These are phyloP conservation scores for Trichosphaerium sp. DNA, from an alignment of 78 protist genomes.

Conservation along the genomic window DNA sequence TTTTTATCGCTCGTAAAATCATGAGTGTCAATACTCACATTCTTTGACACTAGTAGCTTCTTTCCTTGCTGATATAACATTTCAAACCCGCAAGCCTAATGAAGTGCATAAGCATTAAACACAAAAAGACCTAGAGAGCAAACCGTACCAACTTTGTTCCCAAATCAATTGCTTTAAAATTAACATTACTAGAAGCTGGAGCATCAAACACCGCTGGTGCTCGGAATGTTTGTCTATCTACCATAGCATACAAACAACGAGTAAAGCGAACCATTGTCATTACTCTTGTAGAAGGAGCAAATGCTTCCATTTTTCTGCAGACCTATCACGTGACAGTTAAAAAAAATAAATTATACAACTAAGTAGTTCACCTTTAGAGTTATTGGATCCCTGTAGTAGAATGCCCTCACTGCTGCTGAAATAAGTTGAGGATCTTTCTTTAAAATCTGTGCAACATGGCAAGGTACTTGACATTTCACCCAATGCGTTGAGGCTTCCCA, in stretches of 20 bases:
- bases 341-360: neutral
- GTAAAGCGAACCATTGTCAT: neutral
- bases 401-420: conserved; percentile 7
- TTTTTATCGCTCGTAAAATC: conserved; percentile 10
- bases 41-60: too few species aligned
- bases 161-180: too few species aligned
- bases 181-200: too few species aligned
- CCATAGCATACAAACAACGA: neutral
- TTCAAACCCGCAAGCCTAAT: too few species aligned
- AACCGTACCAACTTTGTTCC: too few species aligned
- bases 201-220: neutral
- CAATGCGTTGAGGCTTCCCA: neutral
- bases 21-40: too few species aligned
- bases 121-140: too few species aligned
- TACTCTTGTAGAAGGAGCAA: neutral
- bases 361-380: neutral
- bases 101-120: too few species aligned
- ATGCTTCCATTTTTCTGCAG: neutral
- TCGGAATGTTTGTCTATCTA: neutral
- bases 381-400: neutral
- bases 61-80: too few species aligned
- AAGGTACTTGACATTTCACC: neutral
- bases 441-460: neutral
- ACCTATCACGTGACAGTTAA: neutral
- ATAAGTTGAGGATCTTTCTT: neutral